Base-by-base conservation (phyloP, 257 asterid genomes). In the Scutellaria galericulata region DNA sequence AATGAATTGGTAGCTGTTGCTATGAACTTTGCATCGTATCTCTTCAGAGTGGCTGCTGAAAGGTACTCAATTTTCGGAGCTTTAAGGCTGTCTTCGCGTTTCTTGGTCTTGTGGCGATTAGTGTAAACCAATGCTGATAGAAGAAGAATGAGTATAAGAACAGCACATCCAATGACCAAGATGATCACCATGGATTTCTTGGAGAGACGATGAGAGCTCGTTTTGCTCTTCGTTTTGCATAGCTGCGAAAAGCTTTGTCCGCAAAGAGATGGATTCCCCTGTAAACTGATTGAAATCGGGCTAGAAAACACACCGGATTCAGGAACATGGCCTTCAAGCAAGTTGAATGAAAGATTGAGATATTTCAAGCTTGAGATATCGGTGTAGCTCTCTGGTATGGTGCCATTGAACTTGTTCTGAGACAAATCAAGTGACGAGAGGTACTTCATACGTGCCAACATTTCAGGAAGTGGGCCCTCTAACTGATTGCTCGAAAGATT, bases 341-440 rank as follows among this genome's bases (percentile, higher is more conserved):
- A 68, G 72, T 93, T 93, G 86, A 78, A 86, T 35, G 98, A 88
- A 71, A 90, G 90, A 76, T 92, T 83, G 82, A 92, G 90, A 64
- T 75, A 50, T 71, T 75, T 86, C 83, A 89, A 81, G 70, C 80
- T 77, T 27, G 81, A 57, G 18, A 88, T 76, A 31, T 74, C 75
- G 71, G 84, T 77, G 22, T 85, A 79, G 75, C 66, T 78, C 52
- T 83, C 83, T 4, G 95, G 93, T 80, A 89, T 89, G 48, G n/a
- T 54, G 20, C 96, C 96, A 1, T 50, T 78, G 85, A 92, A 76
- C 75, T 79, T 81, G 84, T 89, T 92, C n/a, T 74, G 78, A 7
- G 98, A 92, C 70, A 92, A 77, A 76, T 90, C 98, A 13, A 86
- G 78, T 7, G 73, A 62, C 9, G 86, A 70, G 7, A 92, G 86